Base-by-base conservation (phyloP, 1,284 basidiomycete genomes). In the Meripilus lineatus region DNA sequence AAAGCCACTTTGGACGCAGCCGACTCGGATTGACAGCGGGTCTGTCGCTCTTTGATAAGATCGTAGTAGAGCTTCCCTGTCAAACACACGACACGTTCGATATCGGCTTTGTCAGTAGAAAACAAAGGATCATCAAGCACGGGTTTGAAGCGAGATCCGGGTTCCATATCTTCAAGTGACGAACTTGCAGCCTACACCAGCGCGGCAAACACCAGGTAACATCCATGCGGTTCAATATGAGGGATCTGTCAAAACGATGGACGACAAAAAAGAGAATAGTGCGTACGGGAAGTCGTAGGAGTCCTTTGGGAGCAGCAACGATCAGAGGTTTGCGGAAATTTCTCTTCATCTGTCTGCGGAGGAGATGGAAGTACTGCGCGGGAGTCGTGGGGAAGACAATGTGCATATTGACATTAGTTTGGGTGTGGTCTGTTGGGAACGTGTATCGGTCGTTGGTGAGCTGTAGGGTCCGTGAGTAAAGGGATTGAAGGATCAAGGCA, bases 41-140 rank as follows among this genome's bases (percentile, higher is more conserved):
- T 13, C 18, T 74, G 60, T 3, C 89, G 75, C 46, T 84, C 79
- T 49, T 88, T 88, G 42, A 75, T 64, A 13, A 94, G 77, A 30
- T 93, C 89, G 62, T 93, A 93, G 66, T 89, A 93, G 8, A 93
- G 65, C 67, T 94, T 94, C 20, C 92, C 92, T 0, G 80, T 76
- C 46, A 89, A 62, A 25, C 84, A 57, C 13, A 84, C 67, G 3
- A 89, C 68, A 2, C 84, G 77, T 47, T 77, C 65, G 17, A 72
- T 71, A n/a, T 65, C 59, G 10, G 56, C 54, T 11, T 65, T 56
- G 38, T 72, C 61, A 13, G 54, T 40, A 3, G 48, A 36, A 6
- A 64, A 47, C n/a, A n/a, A n/a, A 2, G 72, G 66, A 51, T 89
- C 84, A 5, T 69, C 66, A 14, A 94, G 69, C 14, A 94, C 81